A percentile compares a stretch with the other conserved stretches of the same genome.
These are phyloP conservation scores for Fennellomyces sp. DNA, from an alignment of 371 early-diverging fungal genomes.

Conservation along the genomic window DNA sequence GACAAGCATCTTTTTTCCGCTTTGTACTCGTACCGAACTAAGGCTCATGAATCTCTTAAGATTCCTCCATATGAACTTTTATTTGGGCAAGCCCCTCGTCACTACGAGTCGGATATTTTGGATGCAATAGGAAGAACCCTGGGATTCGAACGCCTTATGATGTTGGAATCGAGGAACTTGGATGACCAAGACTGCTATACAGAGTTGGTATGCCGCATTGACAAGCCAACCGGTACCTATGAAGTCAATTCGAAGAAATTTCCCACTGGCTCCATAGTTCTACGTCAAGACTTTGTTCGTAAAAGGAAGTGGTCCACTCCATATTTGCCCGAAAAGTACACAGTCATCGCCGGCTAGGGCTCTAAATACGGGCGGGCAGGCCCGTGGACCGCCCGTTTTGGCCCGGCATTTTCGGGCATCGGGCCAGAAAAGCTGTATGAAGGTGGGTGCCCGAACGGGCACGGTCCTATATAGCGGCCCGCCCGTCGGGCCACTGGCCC, in stretches of 20 bases:
- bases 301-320: neutral
- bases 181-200: neutral
- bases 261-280: neutral
- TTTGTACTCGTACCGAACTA: constrained; percentile 11
- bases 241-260: neutral
- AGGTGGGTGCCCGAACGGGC: too few species aligned
- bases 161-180: neutral
- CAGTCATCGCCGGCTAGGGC: too few species aligned
- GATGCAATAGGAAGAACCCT: neutral
- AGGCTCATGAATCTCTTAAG: neutral
- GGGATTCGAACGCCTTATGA: neutral
- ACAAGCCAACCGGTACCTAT: neutral
- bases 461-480: too few species aligned
- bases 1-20: neutral
- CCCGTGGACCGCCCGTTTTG: too few species aligned
- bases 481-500: too few species aligned
- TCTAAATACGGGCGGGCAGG: too few species aligned
- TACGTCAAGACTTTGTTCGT: neutral
- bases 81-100: neutral
- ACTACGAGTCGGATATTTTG: neutral
- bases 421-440: too few species aligned
- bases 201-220: neutral
- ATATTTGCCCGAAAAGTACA: neutral
- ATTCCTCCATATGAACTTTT: constrained; percentile 8
- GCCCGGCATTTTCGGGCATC: too few species aligned